Conservation (phyloP, 2,329 filamentous ascomycete species). For the Neopestalotiopsis sp. region DNA sequence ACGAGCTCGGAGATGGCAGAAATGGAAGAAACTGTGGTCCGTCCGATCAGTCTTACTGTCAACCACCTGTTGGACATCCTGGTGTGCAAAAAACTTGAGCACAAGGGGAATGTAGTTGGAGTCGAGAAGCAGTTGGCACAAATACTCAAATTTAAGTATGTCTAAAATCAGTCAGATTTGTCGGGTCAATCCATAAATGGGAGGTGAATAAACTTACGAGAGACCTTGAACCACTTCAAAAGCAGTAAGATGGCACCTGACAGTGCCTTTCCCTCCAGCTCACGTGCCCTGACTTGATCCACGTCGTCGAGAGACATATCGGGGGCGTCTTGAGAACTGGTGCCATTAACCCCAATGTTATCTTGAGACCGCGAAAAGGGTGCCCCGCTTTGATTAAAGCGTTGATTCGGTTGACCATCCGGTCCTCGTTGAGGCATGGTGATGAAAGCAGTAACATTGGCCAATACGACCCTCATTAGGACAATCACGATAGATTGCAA, state of each 20-base stretch:
- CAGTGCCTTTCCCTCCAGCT: conserved; percentile 89
- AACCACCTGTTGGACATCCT: conserved; percentile 89
- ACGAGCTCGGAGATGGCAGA: conserved; percentile 66
- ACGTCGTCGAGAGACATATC: conserved; percentile 73
- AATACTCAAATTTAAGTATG: conserved; percentile 92
- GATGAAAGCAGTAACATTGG: conserved; percentile 86
- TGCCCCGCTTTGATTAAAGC: conserved; percentile 43
- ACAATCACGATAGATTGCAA: conserved; percentile 94
- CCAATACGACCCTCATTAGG: conserved; percentile 83
- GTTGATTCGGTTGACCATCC: conserved; percentile 41
- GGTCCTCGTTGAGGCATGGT: conserved; percentile 57
- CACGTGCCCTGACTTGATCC: conserved; percentile 79
- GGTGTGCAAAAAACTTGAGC: conserved; percentile 90
- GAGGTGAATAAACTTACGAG: conserved; percentile 66
- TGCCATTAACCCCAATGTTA: conserved; percentile 35
- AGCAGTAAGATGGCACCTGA: conserved; percentile 88
- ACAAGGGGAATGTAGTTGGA: conserved; percentile 94
- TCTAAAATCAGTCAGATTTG: conserved; percentile 57
- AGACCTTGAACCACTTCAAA: conserved; percentile 95
- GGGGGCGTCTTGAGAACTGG: conserved; percentile 42
- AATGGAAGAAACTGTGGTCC: conserved; percentile 88
- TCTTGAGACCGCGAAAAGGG: conserved; percentile 36
- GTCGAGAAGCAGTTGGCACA: conserved; percentile 91
- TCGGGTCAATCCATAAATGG: background rate
- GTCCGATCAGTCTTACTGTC: conserved; percentile 84